These are phyloP conservation scores for Arthrobotrys entomopaga DNA, from an alignment of 2,329 filamentous ascomycete species.

Conservation along the genomic window DNA sequence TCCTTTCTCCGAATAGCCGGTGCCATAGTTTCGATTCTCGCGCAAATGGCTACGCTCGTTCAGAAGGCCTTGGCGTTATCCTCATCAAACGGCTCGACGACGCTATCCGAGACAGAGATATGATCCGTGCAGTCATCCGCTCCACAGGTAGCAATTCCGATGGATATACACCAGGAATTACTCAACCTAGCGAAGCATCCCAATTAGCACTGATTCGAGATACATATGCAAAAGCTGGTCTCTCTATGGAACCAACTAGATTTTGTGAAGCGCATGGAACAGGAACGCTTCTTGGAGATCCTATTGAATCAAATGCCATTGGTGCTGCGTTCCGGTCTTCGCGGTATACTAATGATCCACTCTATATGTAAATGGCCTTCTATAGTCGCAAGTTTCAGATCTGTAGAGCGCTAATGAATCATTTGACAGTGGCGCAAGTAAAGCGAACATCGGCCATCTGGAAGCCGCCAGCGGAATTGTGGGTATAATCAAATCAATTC, in stretches of 20 bases:
- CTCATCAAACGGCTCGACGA: slow-evolving; percentile 70
- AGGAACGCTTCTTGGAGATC: slow-evolving; percentile 67
- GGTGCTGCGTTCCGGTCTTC: slow-evolving; percentile 18
- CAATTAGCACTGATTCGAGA: slow-evolving; percentile 65
- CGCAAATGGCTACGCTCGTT: slow-evolving; percentile 74
- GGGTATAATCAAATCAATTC: slow-evolving; percentile 67
- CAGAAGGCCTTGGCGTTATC: slow-evolving; percentile 71
- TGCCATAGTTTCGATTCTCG: slow-evolving; percentile 68
- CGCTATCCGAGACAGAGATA: slow-evolving; percentile 69
- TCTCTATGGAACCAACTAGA: slow-evolving; percentile 21
- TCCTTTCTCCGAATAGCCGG: slow-evolving; percentile 64
- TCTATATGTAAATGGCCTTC: slow-evolving; percentile 58
- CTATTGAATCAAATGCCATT: slow-evolving; percentile 40
- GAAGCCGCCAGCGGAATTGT: slow-evolving; percentile 68
- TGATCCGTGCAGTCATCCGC: slow-evolving; percentile 68
- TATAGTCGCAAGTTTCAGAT: slow-evolving; percentile 59
- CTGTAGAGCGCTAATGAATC: background rate
- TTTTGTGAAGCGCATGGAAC: slow-evolving; percentile 71
- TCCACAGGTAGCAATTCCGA: slow-evolving; percentile 69
- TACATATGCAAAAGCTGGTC: slow-evolving; percentile 64
- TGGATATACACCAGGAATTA: slow-evolving; percentile 69
- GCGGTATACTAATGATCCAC: slow-evolving; percentile 8
- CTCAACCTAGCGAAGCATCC: slow-evolving; percentile 66
- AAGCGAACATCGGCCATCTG: slow-evolving; percentile 69
- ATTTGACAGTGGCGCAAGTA: slow-evolving; percentile 65